Evolutionary conservation across 768 basidiomycete species (phyloP).

Genomic region (Boletellus sp.): DNA sequence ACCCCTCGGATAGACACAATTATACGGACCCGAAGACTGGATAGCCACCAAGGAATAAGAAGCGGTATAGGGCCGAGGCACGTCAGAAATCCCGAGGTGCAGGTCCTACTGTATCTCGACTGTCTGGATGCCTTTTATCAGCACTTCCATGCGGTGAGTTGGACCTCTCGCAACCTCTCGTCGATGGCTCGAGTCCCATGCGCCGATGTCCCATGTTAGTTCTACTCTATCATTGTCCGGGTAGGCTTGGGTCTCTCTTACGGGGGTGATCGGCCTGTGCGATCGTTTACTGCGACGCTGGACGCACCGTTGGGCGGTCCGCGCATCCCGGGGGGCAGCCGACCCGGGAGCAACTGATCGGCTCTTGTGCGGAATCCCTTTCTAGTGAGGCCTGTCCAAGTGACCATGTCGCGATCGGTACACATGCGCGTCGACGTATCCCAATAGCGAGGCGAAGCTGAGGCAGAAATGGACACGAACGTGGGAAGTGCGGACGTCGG

Average conservation of each 20-base stretch:
- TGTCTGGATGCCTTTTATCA: too few relatives aligned
- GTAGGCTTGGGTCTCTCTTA: slow-evolving; percentile 18
- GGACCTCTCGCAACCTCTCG: background rate
- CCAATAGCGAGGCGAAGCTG: background rate
- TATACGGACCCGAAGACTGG: too few relatives aligned
- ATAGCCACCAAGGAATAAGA: too few relatives aligned
- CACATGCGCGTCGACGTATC: background rate
- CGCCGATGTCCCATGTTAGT: background rate
- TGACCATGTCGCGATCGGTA: background rate
- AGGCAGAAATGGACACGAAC: background rate
- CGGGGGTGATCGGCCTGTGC: background rate
- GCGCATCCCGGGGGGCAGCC: background rate
- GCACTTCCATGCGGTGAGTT: too few relatives aligned
- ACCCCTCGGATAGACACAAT: too few relatives aligned
- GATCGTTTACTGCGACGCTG: background rate
- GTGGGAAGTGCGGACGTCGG: background rate
- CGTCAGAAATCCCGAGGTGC: too few relatives aligned
- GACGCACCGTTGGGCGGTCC: background rate
- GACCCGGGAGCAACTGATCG: too few relatives aligned
- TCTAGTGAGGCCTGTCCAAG: background rate
- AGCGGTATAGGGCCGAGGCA: too few relatives aligned
- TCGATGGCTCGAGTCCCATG: background rate
- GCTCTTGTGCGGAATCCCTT: background rate
- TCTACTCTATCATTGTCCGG: slow-evolving; percentile 27
- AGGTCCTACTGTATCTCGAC: too few relatives aligned